Conservation (phyloP, 2,329 filamentous ascomycete species). For the Balansia obtecta region DNA sequence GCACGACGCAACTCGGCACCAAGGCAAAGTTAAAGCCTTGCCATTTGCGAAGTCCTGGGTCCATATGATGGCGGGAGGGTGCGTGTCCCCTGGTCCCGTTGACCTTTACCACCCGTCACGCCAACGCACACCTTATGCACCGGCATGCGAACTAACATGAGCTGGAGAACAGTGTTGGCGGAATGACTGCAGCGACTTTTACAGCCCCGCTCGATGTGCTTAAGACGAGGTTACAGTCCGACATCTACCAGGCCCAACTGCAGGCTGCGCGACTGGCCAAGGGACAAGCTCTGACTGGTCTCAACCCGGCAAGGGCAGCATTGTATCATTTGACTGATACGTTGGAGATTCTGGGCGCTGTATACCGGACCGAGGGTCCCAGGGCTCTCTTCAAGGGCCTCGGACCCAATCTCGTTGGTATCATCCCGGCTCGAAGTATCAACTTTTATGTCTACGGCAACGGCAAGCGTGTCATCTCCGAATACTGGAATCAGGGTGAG, state of each 20-base stretch:
- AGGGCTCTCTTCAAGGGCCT: slow-evolving; percentile 87
- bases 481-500: slow-evolving; percentile 58
- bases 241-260: slow-evolving; percentile 84
- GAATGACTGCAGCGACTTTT: slow-evolving; percentile 85
- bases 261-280: slow-evolving; percentile 51
- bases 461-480: slow-evolving; percentile 69
- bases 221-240: slow-evolving; percentile 85
- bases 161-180: slow-evolving; percentile 51
- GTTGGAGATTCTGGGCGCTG: slow-evolving; percentile 68
- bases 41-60: slow-evolving; percentile 72
- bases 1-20: slow-evolving; percentile 22
- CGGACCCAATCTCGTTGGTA: slow-evolving; percentile 78
- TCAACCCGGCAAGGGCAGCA: slow-evolving; percentile 54
- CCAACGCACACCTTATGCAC: neutral
- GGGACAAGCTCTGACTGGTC: slow-evolving; percentile 30
- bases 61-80: slow-evolving; percentile 87
- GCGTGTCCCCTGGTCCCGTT: slow-evolving; percentile 22
- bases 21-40: slow-evolving; percentile 24
- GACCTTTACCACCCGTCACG: neutral
- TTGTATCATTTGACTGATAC: slow-evolving; percentile 74
- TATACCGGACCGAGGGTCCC: slow-evolving; percentile 71
- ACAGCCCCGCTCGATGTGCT: slow-evolving; percentile 89
- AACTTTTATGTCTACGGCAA: slow-evolving; percentile 94
- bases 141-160: slow-evolving; percentile 9
- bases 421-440: slow-evolving; percentile 80